These are phyloP conservation scores for Leucosporidium yakuticum DNA, from an alignment of 768 basidiomycete genomes.

Conservation along the genomic window DNA sequence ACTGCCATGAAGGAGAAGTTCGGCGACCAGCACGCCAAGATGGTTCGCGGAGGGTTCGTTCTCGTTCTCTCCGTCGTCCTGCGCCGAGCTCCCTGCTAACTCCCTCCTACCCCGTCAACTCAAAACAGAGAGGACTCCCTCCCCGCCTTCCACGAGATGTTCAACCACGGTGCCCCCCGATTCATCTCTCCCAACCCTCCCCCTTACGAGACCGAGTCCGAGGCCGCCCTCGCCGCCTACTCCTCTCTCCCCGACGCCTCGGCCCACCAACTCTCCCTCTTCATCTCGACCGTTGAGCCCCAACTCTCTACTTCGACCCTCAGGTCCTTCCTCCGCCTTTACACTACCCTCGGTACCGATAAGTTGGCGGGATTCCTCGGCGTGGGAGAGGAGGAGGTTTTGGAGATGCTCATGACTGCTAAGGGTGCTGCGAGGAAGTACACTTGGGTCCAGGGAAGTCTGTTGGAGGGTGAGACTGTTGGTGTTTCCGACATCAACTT, in stretches of 20 bases:
- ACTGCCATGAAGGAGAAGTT: slow-evolving; percentile 70
- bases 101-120: neutral
- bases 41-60: slow-evolving; percentile 64
- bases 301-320: slow-evolving; percentile 74
- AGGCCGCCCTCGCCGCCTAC: slow-evolving; percentile 50
- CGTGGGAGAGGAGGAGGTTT: slow-evolving; percentile 84
- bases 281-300: slow-evolving; percentile 72
- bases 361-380: slow-evolving; percentile 90
- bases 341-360: slow-evolving; percentile 83
- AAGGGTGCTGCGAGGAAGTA: slow-evolving; percentile 79
- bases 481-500: slow-evolving; percentile 93
- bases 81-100: neutral
- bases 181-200: slow-evolving; percentile 93
- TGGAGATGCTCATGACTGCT: slow-evolving; percentile 95
- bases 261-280: slow-evolving; percentile 73
- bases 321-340: slow-evolving; percentile 86
- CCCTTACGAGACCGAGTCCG: slow-evolving; percentile 59
- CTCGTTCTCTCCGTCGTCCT: neutral
- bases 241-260: slow-evolving; percentile 59
- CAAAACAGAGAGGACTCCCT: slow-evolving; percentile 54
- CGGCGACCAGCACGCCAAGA: slow-evolving; percentile 80
- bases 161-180: slow-evolving; percentile 89
- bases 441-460: slow-evolving; percentile 51
- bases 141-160: slow-evolving; percentile 82
- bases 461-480: slow-evolving; percentile 79